Base-by-base conservation (phyloP, 2,329 filamentous ascomycete species). In the Teratosphaeria viscida region DNA sequence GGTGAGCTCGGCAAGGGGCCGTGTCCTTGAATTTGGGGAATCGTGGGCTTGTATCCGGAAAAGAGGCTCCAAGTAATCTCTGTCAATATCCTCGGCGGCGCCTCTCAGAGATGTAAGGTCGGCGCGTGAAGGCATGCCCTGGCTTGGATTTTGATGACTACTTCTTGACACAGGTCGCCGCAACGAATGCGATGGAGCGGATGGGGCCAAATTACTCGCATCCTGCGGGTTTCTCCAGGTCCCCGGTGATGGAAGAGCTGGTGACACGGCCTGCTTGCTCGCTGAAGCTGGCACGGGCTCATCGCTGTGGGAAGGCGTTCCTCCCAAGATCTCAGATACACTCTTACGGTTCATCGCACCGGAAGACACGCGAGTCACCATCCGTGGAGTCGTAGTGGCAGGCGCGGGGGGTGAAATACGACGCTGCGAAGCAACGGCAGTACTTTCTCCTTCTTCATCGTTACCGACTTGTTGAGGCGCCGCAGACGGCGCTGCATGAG, bases 301-400 rank as follows among this genome's bases (percentile, higher is more conserved):
- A 2, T 26, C 37, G 16, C 23, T 10, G 2, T 52, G 55, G 10
- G 59, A 23, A 16, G 59, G 56, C 34, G 59, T 58, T 47, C 56
- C 57, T 8, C 52, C 59, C 14, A 56, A 16, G 29, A 55, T 57
- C 70, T 90, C 87, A 19, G 84, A 86, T 4, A 89, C 85, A 5
- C 86, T 88, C 68, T 89, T 90, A 57, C 87, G 84, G 62, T 83
- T 80, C 65, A 89, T 84, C 2, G 85, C 83, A 52, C 86, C 87
- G 10, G 87, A 88, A 2, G 85, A 84, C 26, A 88, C 84, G 65
- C 86, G 76, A 1, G 86, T 89, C 11, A 85, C 86, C 75, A 87
- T 87, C 34, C 85, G 80, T 65, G 60, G 63, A n/a, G 61, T 35
- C 16, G 59, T 52, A 35, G 59, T 57, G 27, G 61, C 34, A 26